Evolutionary conservation across 2,329 filamentous ascomycete species (phyloP).

Genomic region (Sporothrix euskadiensis): DNA sequence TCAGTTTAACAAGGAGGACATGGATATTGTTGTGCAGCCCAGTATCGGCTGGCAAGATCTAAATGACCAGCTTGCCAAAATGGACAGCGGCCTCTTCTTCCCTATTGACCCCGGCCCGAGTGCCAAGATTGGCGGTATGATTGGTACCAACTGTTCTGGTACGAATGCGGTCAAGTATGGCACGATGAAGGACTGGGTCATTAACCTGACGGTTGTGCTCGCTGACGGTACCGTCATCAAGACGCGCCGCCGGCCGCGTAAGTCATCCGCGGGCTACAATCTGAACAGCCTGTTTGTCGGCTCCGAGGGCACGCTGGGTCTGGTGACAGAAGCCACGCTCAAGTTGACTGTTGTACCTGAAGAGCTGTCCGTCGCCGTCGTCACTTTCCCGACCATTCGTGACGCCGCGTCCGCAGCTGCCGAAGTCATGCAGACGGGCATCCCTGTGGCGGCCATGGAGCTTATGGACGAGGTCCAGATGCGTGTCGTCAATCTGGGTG

Average conservation of each 20-base stretch:
- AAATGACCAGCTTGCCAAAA: constrained; percentile 69
- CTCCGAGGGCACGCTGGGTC: constrained; percentile 76
- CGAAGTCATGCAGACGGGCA: constrained; percentile 71
- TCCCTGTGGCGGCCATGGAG: constrained; percentile 76
- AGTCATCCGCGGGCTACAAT: constrained; percentile 82
- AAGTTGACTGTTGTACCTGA: constrained; percentile 77
- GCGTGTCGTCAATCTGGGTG: constrained; percentile 75
- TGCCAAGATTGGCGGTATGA: constrained; percentile 80
- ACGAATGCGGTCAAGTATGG: constrained; percentile 81
- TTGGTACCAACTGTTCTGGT: constrained; percentile 75
- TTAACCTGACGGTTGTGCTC: constrained; percentile 78
- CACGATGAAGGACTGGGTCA: constrained; percentile 86
- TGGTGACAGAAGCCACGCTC: constrained; percentile 80
- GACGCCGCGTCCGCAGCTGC: constrained; percentile 74
- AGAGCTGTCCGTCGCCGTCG: constrained; percentile 74
- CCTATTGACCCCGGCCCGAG: constrained; percentile 77
- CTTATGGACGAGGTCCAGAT: constrained; percentile 90
- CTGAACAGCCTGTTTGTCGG: constrained; percentile 78
- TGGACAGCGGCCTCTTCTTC: constrained; percentile 79
- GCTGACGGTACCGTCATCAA: constrained; percentile 79
- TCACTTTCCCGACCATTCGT: constrained; percentile 74
- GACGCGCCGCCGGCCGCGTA: constrained; percentile 73
- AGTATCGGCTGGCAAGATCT: constrained; percentile 90
- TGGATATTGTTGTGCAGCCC: constrained; percentile 91
- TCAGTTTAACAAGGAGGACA: constrained; percentile 77